Conservation (phyloP, 495 filamentous ascomycete species). For the Aspergillus wentii region DNA sequence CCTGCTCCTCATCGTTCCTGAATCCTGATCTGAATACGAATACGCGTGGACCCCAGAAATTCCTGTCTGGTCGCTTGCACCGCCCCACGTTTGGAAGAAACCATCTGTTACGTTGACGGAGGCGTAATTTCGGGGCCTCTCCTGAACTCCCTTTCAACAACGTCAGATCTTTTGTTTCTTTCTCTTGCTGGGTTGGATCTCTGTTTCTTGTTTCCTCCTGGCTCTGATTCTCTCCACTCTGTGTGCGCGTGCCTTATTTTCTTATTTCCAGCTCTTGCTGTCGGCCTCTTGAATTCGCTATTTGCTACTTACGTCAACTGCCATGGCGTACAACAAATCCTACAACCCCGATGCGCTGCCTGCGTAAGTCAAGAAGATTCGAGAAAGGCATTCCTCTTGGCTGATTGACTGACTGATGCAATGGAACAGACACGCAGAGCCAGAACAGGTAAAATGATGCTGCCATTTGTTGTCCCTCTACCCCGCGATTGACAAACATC, state of each 20-base stretch:
- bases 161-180: too few species aligned
- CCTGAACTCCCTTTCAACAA: too few species aligned
- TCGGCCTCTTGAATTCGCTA: background rate
- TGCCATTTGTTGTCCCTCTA: background rate
- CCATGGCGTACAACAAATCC: slow-evolving; percentile 89
- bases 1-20: too few species aligned
- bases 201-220: too few species aligned
- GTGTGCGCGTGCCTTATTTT: slow-evolving; percentile 1
- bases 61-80: too few species aligned
- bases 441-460: slow-evolving; percentile 65
- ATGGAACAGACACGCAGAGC: slow-evolving; percentile 76
- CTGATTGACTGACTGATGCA: slow-evolving; percentile 7
- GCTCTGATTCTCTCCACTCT: background rate
- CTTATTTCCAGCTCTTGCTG: slow-evolving; percentile 1
- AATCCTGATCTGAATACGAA: too few species aligned
- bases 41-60: too few species aligned
- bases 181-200: too few species aligned
- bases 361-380: slow-evolving; percentile 62
- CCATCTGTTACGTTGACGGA: too few species aligned
- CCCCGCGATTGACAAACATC: slow-evolving; percentile 5
- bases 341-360: slow-evolving; percentile 97
- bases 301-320: slow-evolving; percentile 23
- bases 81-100: too few species aligned
- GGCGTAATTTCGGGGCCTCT: too few species aligned
- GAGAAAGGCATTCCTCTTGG: background rate